phyloP scores from a whole-genome alignment of 2,329 filamentous ascomycete genomes.

The Rhinocladiella similis region DNA sequence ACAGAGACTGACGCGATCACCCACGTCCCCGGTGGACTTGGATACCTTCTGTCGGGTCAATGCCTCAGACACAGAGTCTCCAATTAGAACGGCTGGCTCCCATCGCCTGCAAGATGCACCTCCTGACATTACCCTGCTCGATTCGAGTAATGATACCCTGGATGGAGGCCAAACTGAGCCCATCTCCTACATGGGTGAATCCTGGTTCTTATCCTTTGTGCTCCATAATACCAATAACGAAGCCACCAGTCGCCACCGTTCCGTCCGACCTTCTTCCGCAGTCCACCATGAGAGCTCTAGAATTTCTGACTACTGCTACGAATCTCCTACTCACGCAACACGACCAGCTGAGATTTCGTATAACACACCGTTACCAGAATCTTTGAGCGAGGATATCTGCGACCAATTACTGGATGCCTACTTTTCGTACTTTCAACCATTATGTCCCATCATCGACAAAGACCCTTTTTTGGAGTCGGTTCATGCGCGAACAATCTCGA shows the following conservation, averaged over 20 bases:
- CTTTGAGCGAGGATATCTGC: background rate
- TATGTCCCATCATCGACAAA: slow-evolving; percentile 6
- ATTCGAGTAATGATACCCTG: too few relatives aligned
- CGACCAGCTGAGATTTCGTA: too few relatives aligned
- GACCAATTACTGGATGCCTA: slow-evolving; percentile 40
- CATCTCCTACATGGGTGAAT: slow-evolving; percentile 6
- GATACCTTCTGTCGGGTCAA: too few relatives aligned
- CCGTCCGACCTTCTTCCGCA: background rate
- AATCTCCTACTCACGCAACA: too few relatives aligned
- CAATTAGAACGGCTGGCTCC: too few relatives aligned
- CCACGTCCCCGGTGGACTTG: too few relatives aligned
- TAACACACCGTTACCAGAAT: too few relatives aligned
- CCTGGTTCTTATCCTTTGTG: slow-evolving; percentile 11
- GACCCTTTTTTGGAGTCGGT: background rate
- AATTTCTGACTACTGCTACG: too few relatives aligned
- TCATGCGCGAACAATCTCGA: background rate
- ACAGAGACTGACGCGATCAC: too few relatives aligned
- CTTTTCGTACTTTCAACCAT: slow-evolving; percentile 41
- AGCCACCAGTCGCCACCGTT: background rate
- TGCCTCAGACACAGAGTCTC: too few relatives aligned
- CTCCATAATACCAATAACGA: background rate
- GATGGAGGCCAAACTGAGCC: too few relatives aligned
- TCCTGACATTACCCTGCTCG: background rate
- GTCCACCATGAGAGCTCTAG: too few relatives aligned
- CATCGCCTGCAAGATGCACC: background rate